Base-by-base conservation (phyloP, 352 stramenopile species). In the Achlya hypogyna region DNA sequence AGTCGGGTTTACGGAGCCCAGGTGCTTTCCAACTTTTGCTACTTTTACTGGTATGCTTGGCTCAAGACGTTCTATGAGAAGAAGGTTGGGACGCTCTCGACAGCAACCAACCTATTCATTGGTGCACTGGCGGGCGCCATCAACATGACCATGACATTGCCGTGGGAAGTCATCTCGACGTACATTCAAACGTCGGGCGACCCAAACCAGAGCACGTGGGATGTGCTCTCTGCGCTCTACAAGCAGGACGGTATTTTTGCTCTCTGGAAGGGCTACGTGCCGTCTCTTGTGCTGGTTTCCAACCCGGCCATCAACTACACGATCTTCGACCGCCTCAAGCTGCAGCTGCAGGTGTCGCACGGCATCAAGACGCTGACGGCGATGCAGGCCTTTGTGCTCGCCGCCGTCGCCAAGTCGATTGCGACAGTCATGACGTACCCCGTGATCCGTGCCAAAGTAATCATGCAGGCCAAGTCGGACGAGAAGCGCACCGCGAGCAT, bases 281-380 rank as follows among this genome's bases (percentile, higher is more conserved):
- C 87, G 53, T 93, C 86, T n/a, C 72, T 96, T 29, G 79, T 96
- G 65, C 79, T 96, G 53, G 86, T 91, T 23, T 90, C 75, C 72
- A 96, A 96, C 71, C 87, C 87, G 29, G 89, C 86, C 32, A 96
- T 96, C 72, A 94, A 95, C 74, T 96, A 89, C 68, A 93, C 87
- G 20, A 78, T 91, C 51, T 96, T 93, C 51, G 86, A 96, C 72
- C 81, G 81, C 59, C 75, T 96, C 34, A 96, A 96, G 71, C 69
- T 89, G 45, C 71, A 77, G 29, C 53, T 89, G 62, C 81, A 84
- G 60, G 63, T 74, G 45, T 81, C 76, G 40, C 42, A 49, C 18
- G 25, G 10, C 12, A 12, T 20, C 2, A 49, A 22, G 12, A 10
- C 43, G 22, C 66, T 92, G n/a, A 86, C 77, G 28, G 81, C 79